Percentiles rank a stretch among this genome's conserved stretches.
Evolutionary conservation across 78 protist genomes (phyloP).

Genomic region (Dictyostelium intermedium): DNA sequence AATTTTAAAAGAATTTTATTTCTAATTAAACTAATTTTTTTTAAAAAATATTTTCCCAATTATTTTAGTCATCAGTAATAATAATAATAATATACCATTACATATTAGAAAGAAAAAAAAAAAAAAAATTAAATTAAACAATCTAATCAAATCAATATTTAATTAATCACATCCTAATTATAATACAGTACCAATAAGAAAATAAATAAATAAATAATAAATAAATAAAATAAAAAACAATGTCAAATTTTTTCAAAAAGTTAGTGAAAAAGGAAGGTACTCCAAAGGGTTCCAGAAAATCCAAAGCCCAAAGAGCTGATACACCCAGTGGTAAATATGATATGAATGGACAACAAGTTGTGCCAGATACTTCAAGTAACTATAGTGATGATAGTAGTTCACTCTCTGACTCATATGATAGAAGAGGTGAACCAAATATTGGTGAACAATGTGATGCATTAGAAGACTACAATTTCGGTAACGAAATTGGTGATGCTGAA

Average conservation of each 20-base stretch:
- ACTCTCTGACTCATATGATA: neutral
- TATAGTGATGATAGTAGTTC: neutral
- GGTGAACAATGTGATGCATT: neutral
- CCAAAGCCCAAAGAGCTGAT: neutral
- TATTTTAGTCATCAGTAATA: neutral
- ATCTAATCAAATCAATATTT: neutral
- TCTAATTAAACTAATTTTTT: neutral
- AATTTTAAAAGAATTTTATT: no score
- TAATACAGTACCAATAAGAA: no score
- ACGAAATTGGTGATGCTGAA: constrained; percentile 16
- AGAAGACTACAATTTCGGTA: constrained; percentile 27
- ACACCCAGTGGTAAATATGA: neutral
- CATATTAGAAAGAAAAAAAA: neutral
- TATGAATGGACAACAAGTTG: neutral
- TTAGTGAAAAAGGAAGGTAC: neutral
- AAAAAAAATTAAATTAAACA: neutral
- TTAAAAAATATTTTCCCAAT: no score
- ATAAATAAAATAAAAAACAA: neutral
- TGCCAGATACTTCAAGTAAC: neutral
- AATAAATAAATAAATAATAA: no score
- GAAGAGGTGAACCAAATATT: neutral
- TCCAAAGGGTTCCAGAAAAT: neutral
- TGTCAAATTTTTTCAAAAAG: constrained; percentile 25
- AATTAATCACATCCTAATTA: neutral
- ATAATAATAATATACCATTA: neutral